A percentile compares a stretch with the other conserved stretches of the same genome.
phyloP scores from a whole-genome alignment of 768 basidiomycete genomes.

The Tylopilus subfusipes region DNA sequence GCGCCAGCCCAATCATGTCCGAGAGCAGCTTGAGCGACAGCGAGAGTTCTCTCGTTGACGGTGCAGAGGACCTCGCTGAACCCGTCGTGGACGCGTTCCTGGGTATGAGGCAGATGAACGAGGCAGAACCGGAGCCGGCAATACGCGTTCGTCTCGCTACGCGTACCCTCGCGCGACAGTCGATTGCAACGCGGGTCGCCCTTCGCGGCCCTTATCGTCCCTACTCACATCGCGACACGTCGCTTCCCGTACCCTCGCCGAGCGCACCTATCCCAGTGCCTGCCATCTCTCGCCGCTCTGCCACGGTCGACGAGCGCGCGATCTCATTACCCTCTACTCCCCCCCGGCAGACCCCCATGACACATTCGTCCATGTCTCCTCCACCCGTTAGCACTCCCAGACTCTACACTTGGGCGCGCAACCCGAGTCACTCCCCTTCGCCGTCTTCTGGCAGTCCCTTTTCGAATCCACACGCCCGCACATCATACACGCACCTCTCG shows the following conservation, averaged over 20 bases:
- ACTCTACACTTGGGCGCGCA: constrained; percentile 51
- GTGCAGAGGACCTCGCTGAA: constrained; percentile 40
- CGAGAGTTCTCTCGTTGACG: constrained; percentile 47
- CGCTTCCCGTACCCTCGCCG: constrained; percentile 17
- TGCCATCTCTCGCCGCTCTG: constrained; percentile 17
- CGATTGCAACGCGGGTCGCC: background rate
- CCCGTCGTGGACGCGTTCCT: constrained; percentile 39
- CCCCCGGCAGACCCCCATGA: constrained; percentile 22
- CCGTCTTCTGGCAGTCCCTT: constrained; percentile 43
- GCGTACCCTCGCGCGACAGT: constrained; percentile 10
- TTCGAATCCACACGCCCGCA: constrained; percentile 55
- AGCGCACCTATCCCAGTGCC: constrained; percentile 33
- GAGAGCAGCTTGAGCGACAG: constrained; percentile 44
- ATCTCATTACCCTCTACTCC: constrained; percentile 32
- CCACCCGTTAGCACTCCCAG: constrained; percentile 54
- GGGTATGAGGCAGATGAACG: constrained; percentile 21
- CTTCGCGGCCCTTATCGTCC: background rate
- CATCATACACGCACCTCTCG: constrained; percentile 55
- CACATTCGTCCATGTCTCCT: constrained; percentile 44
- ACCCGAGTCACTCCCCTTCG: constrained; percentile 35
- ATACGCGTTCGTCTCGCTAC: constrained; percentile 24
- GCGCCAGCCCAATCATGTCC: constrained; percentile 36
- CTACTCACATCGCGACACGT: constrained; percentile 1
- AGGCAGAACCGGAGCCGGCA: constrained; percentile 12
- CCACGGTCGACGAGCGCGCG: constrained; percentile 18